phyloP scores from a whole-genome alignment of 176 grass and related monocot genomes.

The Eragrostis curvula region DNA sequence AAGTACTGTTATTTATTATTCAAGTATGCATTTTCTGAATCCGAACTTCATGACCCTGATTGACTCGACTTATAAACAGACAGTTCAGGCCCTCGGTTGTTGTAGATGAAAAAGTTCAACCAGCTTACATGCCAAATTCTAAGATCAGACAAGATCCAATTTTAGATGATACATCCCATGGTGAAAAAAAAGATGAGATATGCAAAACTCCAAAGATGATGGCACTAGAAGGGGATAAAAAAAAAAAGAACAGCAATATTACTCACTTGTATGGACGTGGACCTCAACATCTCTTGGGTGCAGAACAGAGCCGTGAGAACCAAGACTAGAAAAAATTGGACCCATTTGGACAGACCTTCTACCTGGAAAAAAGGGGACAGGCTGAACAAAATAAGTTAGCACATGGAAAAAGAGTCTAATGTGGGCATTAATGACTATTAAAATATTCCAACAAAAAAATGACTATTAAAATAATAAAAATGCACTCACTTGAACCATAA shows the following conservation, averaged over 20 bases:
- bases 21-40: not conserved
- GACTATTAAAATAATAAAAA: conserved; percentile 30
- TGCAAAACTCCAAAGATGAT: not conserved
- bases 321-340: conserved; percentile 58
- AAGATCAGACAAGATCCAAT: not conserved
- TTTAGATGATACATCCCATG: not conserved
- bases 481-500: conserved; percentile 92
- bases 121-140: not conserved
- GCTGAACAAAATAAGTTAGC: conserved; percentile 70
- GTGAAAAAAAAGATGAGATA: conserved; percentile 19
- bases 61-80: conserved; percentile 3
- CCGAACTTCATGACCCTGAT: conserved; percentile 17
- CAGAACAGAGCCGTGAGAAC: conserved; percentile 55
- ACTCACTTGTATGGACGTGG: conserved; percentile 73
- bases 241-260: conserved; percentile 13
- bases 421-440: conserved; percentile 24
- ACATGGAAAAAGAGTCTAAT: conserved; percentile 8
- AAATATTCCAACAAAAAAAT: conserved; percentile 32
- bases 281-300: conserved; percentile 79
- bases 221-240: conserved; percentile 4
- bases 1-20: not conserved
- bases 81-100: conserved; percentile 7
- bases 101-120: not conserved
- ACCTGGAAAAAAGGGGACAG: conserved; percentile 87
- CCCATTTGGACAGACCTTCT: conserved; percentile 73